phyloP scores from a whole-genome alignment of 805 yeast species.

The Wickerhamiella domercqiae region DNA sequence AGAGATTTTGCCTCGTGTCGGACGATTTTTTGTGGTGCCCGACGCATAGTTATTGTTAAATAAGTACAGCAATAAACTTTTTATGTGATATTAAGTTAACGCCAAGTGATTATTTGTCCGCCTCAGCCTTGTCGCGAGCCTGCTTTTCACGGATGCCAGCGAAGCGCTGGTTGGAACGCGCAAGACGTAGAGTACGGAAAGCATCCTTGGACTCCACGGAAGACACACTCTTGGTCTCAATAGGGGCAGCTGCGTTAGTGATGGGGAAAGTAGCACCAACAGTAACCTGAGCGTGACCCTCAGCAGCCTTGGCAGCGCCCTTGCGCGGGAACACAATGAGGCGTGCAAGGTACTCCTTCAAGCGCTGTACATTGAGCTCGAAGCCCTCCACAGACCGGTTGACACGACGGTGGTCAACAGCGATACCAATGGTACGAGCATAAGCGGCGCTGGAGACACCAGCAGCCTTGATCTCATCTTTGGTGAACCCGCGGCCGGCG shows the following conservation, averaged over 20 bases:
- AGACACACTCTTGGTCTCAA: slow-evolving; percentile 75
- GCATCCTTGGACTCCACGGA: slow-evolving; percentile 62
- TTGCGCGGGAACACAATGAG: slow-evolving; percentile 91
- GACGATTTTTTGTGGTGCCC: slow-evolving; percentile 41
- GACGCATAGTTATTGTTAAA: background rate
- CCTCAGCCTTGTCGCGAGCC: slow-evolving; percentile 94
- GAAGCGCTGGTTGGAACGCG: slow-evolving; percentile 88
- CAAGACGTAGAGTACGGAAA: slow-evolving; percentile 87
- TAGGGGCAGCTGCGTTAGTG: slow-evolving; percentile 56
- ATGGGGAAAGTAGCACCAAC: slow-evolving; percentile 77
- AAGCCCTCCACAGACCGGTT: slow-evolving; percentile 95
- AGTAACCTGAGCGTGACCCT: slow-evolving; percentile 51
- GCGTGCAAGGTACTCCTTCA: slow-evolving; percentile 90
- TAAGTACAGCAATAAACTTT: too few relatives aligned
- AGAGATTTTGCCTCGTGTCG: slow-evolving; percentile 53
- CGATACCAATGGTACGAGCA: slow-evolving; percentile 97
- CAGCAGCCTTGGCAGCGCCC: slow-evolving; percentile 45
- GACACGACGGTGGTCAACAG: slow-evolving; percentile 99
- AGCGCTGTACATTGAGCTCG: slow-evolving; percentile 88
- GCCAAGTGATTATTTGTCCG: slow-evolving; percentile 36
- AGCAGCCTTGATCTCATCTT: slow-evolving; percentile 96
- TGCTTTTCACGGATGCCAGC: slow-evolving; percentile 96
- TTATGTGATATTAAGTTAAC: too few relatives aligned
- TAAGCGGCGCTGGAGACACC: slow-evolving; percentile 71
- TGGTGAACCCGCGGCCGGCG: slow-evolving; percentile 98